Evolutionary conservation across 2,329 filamentous ascomycete species (phyloP).

Genomic region (Xylariaceae sp.): DNA sequence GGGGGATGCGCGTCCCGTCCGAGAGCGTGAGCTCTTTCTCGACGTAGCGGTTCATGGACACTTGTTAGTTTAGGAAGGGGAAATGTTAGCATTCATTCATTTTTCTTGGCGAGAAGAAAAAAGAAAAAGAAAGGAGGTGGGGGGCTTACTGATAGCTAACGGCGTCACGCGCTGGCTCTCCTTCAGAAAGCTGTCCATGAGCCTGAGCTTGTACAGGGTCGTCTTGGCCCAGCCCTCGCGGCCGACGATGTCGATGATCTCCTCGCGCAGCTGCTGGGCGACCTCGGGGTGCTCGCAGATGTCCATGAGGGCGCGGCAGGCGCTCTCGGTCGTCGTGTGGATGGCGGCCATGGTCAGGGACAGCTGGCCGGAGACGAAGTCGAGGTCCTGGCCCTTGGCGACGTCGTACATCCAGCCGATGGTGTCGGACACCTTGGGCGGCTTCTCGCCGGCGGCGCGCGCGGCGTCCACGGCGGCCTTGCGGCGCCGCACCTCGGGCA

Average conservation of each 20-base stretch:
- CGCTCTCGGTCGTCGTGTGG: constrained; percentile 37
- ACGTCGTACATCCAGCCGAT: constrained; percentile 41
- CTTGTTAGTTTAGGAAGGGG: constrained; percentile 12
- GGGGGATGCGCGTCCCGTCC: constrained; percentile 26
- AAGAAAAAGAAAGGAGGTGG: constrained; percentile 3
- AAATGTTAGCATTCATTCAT: not conserved
- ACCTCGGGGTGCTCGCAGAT: constrained; percentile 40
- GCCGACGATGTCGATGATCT: constrained; percentile 34
- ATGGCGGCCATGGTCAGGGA: constrained; percentile 36
- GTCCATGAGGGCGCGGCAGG: constrained; percentile 37
- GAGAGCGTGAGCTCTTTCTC: constrained; percentile 24
- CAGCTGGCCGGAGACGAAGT: constrained; percentile 33
- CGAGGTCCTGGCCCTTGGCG: constrained; percentile 27
- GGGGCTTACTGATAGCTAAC: constrained; percentile 25
- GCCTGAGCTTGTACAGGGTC: constrained; percentile 31
- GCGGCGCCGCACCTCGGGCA: constrained; percentile 28
- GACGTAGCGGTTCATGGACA: constrained; percentile 30
- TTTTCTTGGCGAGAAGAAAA: not conserved
- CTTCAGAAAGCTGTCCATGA: constrained; percentile 39
- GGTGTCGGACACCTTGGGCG: constrained; percentile 33
- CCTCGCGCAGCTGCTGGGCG: constrained; percentile 38
- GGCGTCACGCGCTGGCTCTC: constrained; percentile 33
- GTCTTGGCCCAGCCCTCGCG: constrained; percentile 31
- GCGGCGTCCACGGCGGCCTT: constrained; percentile 25
- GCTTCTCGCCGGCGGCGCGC: constrained; percentile 24